These are phyloP conservation scores for Pleurotus giganteus DNA, from an alignment of 768 basidiomycete species.

Conservation along the genomic window DNA sequence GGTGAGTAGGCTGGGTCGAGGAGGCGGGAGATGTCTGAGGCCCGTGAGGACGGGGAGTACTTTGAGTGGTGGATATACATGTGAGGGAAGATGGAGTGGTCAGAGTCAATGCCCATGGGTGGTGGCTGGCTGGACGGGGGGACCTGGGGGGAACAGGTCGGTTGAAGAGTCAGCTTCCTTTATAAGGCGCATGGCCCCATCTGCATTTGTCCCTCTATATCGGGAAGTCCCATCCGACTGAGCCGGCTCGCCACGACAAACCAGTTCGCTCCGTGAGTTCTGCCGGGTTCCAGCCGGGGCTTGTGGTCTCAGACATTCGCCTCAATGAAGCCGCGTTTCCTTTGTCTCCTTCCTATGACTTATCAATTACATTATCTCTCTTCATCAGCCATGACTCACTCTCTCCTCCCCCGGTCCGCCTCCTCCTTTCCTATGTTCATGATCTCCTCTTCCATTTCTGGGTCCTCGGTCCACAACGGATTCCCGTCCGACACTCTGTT, in stretches of 20 bases:
- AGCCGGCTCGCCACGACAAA: neutral
- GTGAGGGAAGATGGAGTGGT: neutral
- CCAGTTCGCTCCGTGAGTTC: slow-evolving; percentile 7
- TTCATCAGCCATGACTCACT: neutral
- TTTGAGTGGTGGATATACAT: slow-evolving; percentile 4
- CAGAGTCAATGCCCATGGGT: slow-evolving; percentile 7
- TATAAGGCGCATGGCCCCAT: neutral
- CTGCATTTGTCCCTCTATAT: neutral
- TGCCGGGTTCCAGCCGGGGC: slow-evolving; percentile 5
- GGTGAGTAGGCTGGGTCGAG: slow-evolving; percentile 63
- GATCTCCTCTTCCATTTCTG: neutral
- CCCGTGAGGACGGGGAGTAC: slow-evolving; percentile 29
- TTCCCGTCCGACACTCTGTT: neutral
- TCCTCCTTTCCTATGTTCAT: neutral
- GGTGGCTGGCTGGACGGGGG: neutral
- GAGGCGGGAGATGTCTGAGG: slow-evolving; percentile 57
- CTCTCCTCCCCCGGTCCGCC: neutral
- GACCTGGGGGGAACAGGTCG: neutral
- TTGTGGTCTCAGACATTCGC: slow-evolving; percentile 6
- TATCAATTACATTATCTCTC: neutral
- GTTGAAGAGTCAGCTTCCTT: neutral
- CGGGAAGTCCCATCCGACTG: slow-evolving; percentile 6
- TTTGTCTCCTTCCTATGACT: neutral
- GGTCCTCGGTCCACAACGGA: neutral
- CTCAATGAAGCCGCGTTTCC: slow-evolving; percentile 11